Conservation (phyloP, 805 yeast species). For the Ogataea ganodermae region DNA sequence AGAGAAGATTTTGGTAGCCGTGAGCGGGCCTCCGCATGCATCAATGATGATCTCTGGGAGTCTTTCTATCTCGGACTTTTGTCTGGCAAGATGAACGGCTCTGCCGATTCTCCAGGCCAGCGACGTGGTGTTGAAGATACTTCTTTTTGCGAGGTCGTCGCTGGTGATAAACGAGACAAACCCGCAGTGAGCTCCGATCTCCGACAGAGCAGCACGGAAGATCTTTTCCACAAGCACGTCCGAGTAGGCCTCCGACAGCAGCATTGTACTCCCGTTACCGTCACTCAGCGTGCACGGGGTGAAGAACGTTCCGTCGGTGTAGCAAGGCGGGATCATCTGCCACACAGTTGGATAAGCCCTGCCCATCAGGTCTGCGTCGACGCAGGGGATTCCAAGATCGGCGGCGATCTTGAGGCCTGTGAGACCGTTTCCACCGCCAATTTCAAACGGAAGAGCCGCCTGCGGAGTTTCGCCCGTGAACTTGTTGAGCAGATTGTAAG, state of each 20-base stretch:
- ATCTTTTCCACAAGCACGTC: constrained; percentile 39
- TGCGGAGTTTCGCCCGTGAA: constrained; percentile 32
- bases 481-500: constrained; percentile 32
- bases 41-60: constrained; percentile 39
- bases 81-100: constrained; percentile 41
- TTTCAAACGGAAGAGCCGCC: constrained; percentile 40
- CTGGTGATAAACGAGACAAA: constrained; percentile 29
- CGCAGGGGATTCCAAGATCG: constrained; percentile 23
- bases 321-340: constrained; percentile 39
- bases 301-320: constrained; percentile 18
- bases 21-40: constrained; percentile 32
- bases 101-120: constrained; percentile 49
- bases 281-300: constrained; percentile 29
- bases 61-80: constrained; percentile 36
- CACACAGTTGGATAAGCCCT: constrained; percentile 47
- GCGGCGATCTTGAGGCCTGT: constrained; percentile 30
- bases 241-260: constrained; percentile 33
- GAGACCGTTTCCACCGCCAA: constrained; percentile 47
- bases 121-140: constrained; percentile 34
- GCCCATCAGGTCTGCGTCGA: constrained; percentile 50
- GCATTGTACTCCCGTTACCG: constrained; percentile 43
- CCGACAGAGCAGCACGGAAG: constrained; percentile 43
- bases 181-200: constrained; percentile 41
- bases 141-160: constrained; percentile 13
- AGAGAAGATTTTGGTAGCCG: constrained; percentile 38